Percentiles rank a stretch among this genome's conserved stretches.
These are phyloP conservation scores for Gracilariopsis chorda DNA, from an alignment of 23 red algal genomes.

Conservation along the genomic window DNA sequence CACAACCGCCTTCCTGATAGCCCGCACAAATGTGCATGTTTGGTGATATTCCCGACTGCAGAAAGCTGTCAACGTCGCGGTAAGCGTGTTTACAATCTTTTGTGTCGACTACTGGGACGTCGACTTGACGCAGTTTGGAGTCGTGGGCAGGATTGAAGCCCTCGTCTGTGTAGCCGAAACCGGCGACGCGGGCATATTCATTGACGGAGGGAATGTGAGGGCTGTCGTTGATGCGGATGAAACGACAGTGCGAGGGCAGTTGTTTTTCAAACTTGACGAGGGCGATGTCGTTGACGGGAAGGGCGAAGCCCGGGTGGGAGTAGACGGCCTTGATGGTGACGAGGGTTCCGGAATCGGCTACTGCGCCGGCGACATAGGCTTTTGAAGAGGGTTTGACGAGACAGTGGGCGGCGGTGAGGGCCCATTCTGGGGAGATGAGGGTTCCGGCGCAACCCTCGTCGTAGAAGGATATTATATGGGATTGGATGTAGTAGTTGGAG, in stretches of 20 bases:
- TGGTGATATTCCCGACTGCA: background rate
- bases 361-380: background rate
- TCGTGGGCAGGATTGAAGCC: background rate
- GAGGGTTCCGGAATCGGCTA: background rate
- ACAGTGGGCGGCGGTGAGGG: slow-evolving; percentile 71
- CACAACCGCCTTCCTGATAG: slow-evolving; percentile 28
- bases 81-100: background rate
- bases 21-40: slow-evolving; percentile 54
- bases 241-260: background rate
- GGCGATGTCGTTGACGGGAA: slow-evolving; percentile 10
- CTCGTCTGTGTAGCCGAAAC: slow-evolving; percentile 37
- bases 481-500: background rate
- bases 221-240: slow-evolving; percentile 29
- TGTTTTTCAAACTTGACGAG: background rate
- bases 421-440: slow-evolving; percentile 33
- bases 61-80: background rate
- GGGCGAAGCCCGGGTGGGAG: slow-evolving; percentile 12
- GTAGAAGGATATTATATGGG: background rate
- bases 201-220: background rate
- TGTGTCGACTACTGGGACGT: slow-evolving; percentile 40
- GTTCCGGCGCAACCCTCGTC: slow-evolving; percentile 44
- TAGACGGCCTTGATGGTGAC: background rate
- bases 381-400: background rate
- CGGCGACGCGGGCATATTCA: slow-evolving; percentile 20
- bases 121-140: slow-evolving; percentile 15